These are phyloP conservation scores for Yamadazyma tumulicola DNA, from an alignment of 805 yeast species.

Conservation along the genomic window DNA sequence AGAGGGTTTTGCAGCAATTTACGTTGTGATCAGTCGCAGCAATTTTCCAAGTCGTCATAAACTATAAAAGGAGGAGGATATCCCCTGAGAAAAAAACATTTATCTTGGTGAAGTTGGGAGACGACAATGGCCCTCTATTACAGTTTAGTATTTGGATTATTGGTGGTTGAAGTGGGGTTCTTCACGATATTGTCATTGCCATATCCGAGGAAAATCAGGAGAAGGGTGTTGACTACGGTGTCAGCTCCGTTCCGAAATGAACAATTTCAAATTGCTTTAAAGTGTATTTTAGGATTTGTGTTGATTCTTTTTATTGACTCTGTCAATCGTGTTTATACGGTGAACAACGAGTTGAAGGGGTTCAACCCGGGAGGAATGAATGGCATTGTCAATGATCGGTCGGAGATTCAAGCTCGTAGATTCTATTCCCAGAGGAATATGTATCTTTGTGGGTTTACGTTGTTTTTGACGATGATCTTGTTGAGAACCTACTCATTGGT, in stretches of 20 bases:
- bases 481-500: slow-evolving; percentile 81
- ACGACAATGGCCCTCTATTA: slow-evolving; percentile 43
- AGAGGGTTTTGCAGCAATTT: too few species aligned
- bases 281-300: slow-evolving; percentile 81
- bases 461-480: slow-evolving; percentile 81
- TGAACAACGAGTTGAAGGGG: slow-evolving; percentile 55
- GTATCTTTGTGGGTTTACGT: slow-evolving; percentile 92
- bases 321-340: slow-evolving; percentile 74
- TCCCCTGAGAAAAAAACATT: too few species aligned
- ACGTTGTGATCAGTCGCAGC: background rate
- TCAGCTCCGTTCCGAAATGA: slow-evolving; percentile 68
- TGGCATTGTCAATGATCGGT: slow-evolving; percentile 51
- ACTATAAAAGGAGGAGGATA: too few species aligned
- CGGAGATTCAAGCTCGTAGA: slow-evolving; percentile 85
- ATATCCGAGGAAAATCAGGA: slow-evolving; percentile 70
- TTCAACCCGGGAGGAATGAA: slow-evolving; percentile 14
- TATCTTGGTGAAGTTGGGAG: too few species aligned
- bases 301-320: slow-evolving; percentile 83
- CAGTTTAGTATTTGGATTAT: slow-evolving; percentile 63
- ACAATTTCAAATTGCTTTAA: slow-evolving; percentile 71
- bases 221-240: slow-evolving; percentile 58
- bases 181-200: slow-evolving; percentile 84
- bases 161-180: slow-evolving; percentile 71
- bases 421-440: slow-evolving; percentile 96
- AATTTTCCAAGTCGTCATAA: background rate